Conservation (phyloP, 352 stramenopile genomes). For the Globisporangium abappressorium region DNA sequence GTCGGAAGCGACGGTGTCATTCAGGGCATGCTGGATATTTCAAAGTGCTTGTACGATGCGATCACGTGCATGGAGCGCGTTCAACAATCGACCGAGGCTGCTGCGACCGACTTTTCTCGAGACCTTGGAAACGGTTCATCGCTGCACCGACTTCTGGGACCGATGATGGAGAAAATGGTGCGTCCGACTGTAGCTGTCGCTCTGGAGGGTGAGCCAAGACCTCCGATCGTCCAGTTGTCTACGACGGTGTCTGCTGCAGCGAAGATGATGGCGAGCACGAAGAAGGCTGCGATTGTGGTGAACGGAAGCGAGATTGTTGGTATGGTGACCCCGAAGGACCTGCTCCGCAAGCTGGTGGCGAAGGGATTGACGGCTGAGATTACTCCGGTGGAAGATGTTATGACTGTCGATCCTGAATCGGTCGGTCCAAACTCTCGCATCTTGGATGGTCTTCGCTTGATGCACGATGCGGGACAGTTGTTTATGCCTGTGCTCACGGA, state of each 20-base stretch:
- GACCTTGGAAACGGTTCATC: conserved; percentile 69
- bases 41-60: conserved; percentile 87
- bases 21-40: conserved; percentile 88
- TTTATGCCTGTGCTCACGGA: conserved; percentile 84
- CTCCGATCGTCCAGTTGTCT: conserved; percentile 69
- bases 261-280: conserved; percentile 84
- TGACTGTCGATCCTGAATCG: conserved; percentile 80
- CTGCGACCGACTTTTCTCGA: conserved; percentile 75
- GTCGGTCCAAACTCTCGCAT: conserved; percentile 77
- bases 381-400: conserved; percentile 80
- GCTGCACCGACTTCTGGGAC: conserved; percentile 68
- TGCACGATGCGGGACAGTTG: conserved; percentile 81
- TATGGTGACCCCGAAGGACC: conserved; percentile 85
- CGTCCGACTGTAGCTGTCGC: conserved; percentile 78
- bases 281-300: conserved; percentile 84
- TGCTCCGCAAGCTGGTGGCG: conserved; percentile 83
- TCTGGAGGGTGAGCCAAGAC: conserved; percentile 76
- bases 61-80: conserved; percentile 86
- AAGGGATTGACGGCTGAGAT: conserved; percentile 74
- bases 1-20: conserved; percentile 66
- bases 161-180: conserved; percentile 90
- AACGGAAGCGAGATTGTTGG: conserved; percentile 68
- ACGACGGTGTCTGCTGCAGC: conserved; percentile 68
- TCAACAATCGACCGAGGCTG: conserved; percentile 80
- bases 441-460: conserved; percentile 78